Conservation (phyloP, 1,284 basidiomycete species). For the Earliella scabrosa region DNA sequence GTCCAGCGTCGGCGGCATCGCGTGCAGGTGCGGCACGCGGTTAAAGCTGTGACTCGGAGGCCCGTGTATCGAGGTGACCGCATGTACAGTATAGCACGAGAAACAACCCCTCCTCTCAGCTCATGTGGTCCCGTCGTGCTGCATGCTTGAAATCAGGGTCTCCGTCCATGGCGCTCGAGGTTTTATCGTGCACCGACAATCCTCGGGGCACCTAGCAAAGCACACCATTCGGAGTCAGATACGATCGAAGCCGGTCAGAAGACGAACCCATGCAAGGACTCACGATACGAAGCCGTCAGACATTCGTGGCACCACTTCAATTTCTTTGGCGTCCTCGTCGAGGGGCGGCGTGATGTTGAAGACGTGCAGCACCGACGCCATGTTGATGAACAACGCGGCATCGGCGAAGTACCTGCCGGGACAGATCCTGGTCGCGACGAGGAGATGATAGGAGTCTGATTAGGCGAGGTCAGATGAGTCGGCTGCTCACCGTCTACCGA, state of each 20-base stretch:
- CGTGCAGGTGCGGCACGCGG: too few relatives aligned
- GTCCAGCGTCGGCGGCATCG: too few relatives aligned
- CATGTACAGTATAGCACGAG: too few relatives aligned
- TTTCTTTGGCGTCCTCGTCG: background rate
- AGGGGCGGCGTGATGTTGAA: conserved; percentile 15
- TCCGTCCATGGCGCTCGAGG: background rate
- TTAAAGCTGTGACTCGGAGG: too few relatives aligned
- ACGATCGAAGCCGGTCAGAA: background rate
- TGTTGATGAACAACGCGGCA: conserved; percentile 18
- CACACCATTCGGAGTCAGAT: too few relatives aligned
- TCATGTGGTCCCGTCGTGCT: too few relatives aligned
- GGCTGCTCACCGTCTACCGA: conserved; percentile 15
- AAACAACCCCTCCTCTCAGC: too few relatives aligned
- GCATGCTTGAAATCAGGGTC: background rate
- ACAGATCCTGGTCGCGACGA: conserved; percentile 1
- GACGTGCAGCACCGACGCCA: conserved; percentile 15
- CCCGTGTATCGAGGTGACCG: too few relatives aligned
- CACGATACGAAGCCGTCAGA: background rate
- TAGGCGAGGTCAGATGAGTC: background rate
- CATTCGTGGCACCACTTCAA: too few relatives aligned
- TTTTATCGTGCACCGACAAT: background rate
- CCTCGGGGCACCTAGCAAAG: background rate
- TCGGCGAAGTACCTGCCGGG: conserved; percentile 16
- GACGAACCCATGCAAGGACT: too few relatives aligned
- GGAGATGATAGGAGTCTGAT: background rate